Percentiles rank a stretch among this genome's conserved stretches.
Conservation (phyloP, 1,284 basidiomycete species). For the Gymnopus androsaceus region DNA sequence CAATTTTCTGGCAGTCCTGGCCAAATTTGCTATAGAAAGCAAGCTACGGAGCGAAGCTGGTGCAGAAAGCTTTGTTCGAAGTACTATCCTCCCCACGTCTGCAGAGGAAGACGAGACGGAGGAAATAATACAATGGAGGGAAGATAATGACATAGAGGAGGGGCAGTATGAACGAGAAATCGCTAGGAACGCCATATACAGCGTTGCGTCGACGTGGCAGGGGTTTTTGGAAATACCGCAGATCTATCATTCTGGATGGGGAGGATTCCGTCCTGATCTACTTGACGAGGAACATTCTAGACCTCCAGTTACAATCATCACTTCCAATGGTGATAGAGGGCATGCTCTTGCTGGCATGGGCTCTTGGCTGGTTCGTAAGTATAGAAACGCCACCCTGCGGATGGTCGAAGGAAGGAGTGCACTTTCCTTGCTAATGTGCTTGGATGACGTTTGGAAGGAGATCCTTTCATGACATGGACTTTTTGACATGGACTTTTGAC, state of each 20-base stretch:
- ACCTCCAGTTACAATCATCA: constrained; percentile 47
- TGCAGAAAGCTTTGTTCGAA: constrained; percentile 43
- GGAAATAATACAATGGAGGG: constrained; percentile 43
- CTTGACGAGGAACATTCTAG: constrained; percentile 47
- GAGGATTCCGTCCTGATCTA: constrained; percentile 40
- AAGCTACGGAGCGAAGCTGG: constrained; percentile 41
- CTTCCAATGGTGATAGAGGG: constrained; percentile 37
- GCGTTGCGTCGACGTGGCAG: constrained; percentile 52
- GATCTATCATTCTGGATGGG: constrained; percentile 57
- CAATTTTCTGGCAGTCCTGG: constrained; percentile 35
- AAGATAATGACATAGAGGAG: constrained; percentile 38
- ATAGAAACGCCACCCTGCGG: constrained; percentile 40
- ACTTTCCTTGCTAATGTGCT: constrained; percentile 40
- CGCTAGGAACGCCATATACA: constrained; percentile 44
- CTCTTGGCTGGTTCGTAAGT: constrained; percentile 44
- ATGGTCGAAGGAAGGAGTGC: constrained; percentile 47
- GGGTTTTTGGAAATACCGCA: constrained; percentile 49
- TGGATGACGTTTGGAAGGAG: constrained; percentile 48
- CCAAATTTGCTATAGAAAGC: constrained; percentile 32
- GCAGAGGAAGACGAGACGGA: constrained; percentile 45
- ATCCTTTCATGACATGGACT: constrained; percentile 31
- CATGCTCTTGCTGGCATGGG: constrained; percentile 42
- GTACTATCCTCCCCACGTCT: constrained; percentile 36
- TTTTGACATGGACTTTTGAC: background rate
- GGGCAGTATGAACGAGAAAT: constrained; percentile 44